A percentile compares a stretch with the other conserved stretches of the same genome.
These are phyloP conservation scores for Leptoxyphium fumago DNA, from an alignment of 2,329 filamentous ascomycete genomes.

Conservation along the genomic window DNA sequence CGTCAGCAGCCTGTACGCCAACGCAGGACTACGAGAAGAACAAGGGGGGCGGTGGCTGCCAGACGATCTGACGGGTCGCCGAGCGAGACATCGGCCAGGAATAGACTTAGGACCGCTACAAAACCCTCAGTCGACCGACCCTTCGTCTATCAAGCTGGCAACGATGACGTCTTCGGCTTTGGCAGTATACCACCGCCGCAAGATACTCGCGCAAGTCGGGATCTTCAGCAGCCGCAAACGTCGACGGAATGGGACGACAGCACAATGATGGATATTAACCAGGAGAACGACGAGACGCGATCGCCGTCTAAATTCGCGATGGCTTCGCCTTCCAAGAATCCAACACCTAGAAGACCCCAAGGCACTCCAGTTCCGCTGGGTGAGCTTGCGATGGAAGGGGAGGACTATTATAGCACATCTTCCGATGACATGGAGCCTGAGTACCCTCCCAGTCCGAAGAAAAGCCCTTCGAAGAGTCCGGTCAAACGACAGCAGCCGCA, in stretches of 20 bases:
- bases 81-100: slow-evolving; percentile 7
- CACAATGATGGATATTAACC: slow-evolving; percentile 23
- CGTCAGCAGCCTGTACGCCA: slow-evolving; percentile 10
- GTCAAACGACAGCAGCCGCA: slow-evolving; percentile 3
- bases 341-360: slow-evolving; percentile 15
- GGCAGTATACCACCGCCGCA: background rate
- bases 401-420: slow-evolving; percentile 2
- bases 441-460: slow-evolving; percentile 22
- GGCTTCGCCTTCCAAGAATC: slow-evolving; percentile 16
- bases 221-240: slow-evolving; percentile 4
- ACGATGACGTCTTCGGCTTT: slow-evolving; percentile 10
- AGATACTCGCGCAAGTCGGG: background rate
- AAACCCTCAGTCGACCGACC: slow-evolving; percentile 4
- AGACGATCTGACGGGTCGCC: slow-evolving; percentile 12
- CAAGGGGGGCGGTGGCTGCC: slow-evolving; percentile 7
- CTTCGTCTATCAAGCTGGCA: slow-evolving; percentile 12
- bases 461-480: slow-evolving; percentile 17
- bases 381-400: slow-evolving; percentile 15
- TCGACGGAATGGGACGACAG: slow-evolving; percentile 19
- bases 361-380: slow-evolving; percentile 16
- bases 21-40: slow-evolving; percentile 14
- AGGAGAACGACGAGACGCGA: slow-evolving; percentile 35
- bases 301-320: slow-evolving; percentile 20
- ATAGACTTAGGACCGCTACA: slow-evolving; percentile 4
- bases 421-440: slow-evolving; percentile 15